phyloP scores from a whole-genome alignment of 768 basidiomycete genomes.

The Amanita molliuscula region DNA sequence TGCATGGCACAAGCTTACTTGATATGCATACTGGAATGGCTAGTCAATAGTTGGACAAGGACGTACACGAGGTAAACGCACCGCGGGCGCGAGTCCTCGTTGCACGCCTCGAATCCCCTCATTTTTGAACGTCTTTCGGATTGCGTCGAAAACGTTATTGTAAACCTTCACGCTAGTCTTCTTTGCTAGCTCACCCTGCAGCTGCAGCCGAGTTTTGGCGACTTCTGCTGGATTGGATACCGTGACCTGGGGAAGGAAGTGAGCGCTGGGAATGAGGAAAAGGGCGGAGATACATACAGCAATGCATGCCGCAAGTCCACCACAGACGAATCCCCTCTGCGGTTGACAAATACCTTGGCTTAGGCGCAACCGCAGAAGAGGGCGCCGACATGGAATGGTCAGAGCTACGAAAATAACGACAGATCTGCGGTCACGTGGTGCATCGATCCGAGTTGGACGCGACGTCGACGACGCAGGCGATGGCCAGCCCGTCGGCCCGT shows the following conservation, averaged over 20 bases:
- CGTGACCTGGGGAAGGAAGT: slow-evolving; percentile 43
- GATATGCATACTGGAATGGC: slow-evolving; percentile 69
- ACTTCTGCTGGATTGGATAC: slow-evolving; percentile 76
- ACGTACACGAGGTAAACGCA: slow-evolving; percentile 26
- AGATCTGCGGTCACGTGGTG: not conserved
- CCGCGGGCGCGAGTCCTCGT: slow-evolving; percentile 84
- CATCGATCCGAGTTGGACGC: not conserved
- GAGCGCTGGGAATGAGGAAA: slow-evolving; percentile 6
- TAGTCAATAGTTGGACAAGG: not conserved
- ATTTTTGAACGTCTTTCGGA: slow-evolving; percentile 79
- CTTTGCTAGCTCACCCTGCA: slow-evolving; percentile 91
- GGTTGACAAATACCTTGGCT: slow-evolving; percentile 40
- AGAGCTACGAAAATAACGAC: not conserved
- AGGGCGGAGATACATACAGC: slow-evolving; percentile 45
- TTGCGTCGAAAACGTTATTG: slow-evolving; percentile 77
- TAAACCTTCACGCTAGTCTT: slow-evolving; percentile 69
- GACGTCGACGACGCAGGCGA: not conserved
- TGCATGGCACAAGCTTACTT: slow-evolving; percentile 40
- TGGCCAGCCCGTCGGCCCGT: no score
- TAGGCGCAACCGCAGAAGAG: slow-evolving; percentile 9
- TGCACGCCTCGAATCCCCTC: slow-evolving; percentile 91
- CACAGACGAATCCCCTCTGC: slow-evolving; percentile 80
- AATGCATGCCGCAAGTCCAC: slow-evolving; percentile 84
- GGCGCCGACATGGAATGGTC: slow-evolving; percentile 9
- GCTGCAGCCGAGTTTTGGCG: slow-evolving; percentile 90